Conservation (phyloP, 2,329 filamentous ascomycete genomes). For the Scytalidium lignicola region DNA sequence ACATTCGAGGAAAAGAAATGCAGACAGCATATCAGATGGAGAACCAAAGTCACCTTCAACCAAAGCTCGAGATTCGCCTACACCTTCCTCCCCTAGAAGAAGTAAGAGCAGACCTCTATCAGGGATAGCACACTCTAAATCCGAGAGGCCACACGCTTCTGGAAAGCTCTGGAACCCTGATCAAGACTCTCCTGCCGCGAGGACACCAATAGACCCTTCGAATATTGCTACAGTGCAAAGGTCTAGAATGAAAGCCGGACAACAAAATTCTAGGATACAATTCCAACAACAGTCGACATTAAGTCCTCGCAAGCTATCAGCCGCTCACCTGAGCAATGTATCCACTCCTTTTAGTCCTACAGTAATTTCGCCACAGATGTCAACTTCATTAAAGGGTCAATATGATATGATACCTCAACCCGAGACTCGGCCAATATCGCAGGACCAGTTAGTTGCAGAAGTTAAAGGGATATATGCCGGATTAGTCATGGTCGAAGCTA, state of each 20-base stretch:
- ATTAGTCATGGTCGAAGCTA: conserved; percentile 79
- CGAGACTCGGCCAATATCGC: conserved; percentile 32
- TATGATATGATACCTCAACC: background rate
- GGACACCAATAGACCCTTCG: conserved; percentile 18
- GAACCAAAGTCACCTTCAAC: conserved; percentile 14
- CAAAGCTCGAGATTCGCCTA: conserved; percentile 9
- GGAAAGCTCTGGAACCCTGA: conserved; percentile 23
- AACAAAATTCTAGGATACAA: background rate
- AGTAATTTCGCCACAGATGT: background rate
- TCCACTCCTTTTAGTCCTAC: background rate
- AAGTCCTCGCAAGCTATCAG: background rate
- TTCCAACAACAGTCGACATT: background rate
- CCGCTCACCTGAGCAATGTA: background rate
- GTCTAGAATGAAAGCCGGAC: background rate
- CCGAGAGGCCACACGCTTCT: conserved; percentile 10
- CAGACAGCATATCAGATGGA: background rate
- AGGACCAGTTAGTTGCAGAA: conserved; percentile 25
- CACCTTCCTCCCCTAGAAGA: background rate
- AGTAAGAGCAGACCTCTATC: background rate
- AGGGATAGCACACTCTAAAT: conserved; percentile 2
- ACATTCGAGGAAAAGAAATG: conserved; percentile 18
- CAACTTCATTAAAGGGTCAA: background rate
- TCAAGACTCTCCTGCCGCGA: conserved; percentile 11
- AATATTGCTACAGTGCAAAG: conserved; percentile 17
- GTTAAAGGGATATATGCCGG: conserved; percentile 64